Percentiles rank a stretch among this genome's conserved stretches.
Evolutionary conservation across 1,284 basidiomycete genomes (phyloP).

Genomic region (Phellinidium pouzarii): DNA sequence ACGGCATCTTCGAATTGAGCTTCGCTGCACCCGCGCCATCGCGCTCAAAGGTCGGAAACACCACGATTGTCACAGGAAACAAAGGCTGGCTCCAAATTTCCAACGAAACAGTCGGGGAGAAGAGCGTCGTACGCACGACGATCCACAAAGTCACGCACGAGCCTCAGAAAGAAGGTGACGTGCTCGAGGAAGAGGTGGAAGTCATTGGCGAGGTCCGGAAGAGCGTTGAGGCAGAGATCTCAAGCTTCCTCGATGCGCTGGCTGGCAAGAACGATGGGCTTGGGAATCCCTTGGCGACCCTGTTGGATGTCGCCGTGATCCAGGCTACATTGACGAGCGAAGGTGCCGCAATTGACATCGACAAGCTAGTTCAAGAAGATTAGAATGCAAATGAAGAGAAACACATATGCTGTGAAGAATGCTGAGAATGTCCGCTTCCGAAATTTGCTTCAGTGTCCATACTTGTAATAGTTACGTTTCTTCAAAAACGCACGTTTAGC

Average conservation of each 20-base stretch:
- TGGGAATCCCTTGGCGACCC: constrained; percentile 49
- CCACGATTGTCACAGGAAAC: constrained; percentile 51
- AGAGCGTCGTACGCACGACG: constrained; percentile 30
- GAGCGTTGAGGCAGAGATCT: constrained; percentile 58
- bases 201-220: constrained; percentile 38
- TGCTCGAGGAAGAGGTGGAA: constrained; percentile 40
- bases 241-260: constrained; percentile 52
- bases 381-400: background rate
- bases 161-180: constrained; percentile 37
- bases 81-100: constrained; percentile 53
- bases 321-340: constrained; percentile 69
- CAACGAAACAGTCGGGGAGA: constrained; percentile 25
- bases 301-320: constrained; percentile 72
- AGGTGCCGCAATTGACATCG: constrained; percentile 55
- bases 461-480: no score
- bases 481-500: no score
- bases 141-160: constrained; percentile 33
- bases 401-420: background rate
- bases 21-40: constrained; percentile 48
- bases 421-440: no score
- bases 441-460: no score
- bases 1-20: constrained; percentile 53
- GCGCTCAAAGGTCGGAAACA: constrained; percentile 29
- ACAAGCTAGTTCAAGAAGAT: constrained; percentile 7
- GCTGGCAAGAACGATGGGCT: constrained; percentile 35